These are phyloP conservation scores for Eimeria necatrix DNA, from an alignment of 169 alveolate genomes.

Conservation along the genomic window DNA sequence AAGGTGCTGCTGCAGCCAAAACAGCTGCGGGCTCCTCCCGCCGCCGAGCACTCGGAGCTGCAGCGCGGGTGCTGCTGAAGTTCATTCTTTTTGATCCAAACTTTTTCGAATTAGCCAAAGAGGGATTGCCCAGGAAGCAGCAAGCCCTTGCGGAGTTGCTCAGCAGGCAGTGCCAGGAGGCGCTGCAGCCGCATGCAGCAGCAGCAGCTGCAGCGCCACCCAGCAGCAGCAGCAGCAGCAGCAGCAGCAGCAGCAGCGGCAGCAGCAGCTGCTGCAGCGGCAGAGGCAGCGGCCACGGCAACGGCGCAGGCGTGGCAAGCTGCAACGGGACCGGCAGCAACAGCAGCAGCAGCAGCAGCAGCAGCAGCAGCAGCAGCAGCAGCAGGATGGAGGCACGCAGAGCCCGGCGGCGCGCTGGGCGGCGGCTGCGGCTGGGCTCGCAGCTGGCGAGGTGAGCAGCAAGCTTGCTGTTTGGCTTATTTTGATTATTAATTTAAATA, in stretches of 20 bases:
- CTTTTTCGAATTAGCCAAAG: background rate
- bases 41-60: background rate
- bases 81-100: background rate
- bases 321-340: background rate
- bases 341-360: constrained; percentile 5
- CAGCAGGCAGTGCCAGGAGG: background rate
- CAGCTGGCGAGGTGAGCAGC: background rate
- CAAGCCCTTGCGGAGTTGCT: constrained; percentile 6
- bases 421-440: background rate
- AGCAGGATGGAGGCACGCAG: no score
- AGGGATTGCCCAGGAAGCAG: background rate
- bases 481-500: background rate
- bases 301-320: no score
- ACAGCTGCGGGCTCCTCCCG: background rate
- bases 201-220: background rate
- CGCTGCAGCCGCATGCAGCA: background rate
- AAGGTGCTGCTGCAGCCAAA: background rate
- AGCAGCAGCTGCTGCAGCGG: constrained; percentile 1
- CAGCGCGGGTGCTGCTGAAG: background rate
- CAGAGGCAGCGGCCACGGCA: no score
- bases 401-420: background rate
- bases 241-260: constrained; percentile 6
- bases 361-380: background rate
- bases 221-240: background rate
- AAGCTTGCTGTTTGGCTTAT: background rate